A percentile compares a stretch with the other conserved stretches of the same genome.
phyloP scores from a whole-genome alignment of 2,329 filamentous ascomycete genomes.

The Cytospora piceicola region DNA sequence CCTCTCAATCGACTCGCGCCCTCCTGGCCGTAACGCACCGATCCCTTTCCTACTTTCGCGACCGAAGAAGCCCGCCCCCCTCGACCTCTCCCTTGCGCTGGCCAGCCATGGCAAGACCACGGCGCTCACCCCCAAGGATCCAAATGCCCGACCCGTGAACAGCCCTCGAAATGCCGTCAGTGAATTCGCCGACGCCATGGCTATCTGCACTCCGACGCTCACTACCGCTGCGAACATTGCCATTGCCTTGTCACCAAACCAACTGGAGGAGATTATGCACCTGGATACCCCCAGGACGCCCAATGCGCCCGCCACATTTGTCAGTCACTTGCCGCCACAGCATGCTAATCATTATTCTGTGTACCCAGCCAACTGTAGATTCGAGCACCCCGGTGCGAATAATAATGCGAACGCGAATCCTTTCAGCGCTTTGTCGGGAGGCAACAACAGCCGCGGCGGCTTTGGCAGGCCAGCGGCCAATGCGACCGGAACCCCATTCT shows the following conservation, averaged over 20 bases:
- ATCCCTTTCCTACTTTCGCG: slow-evolving; percentile 7
- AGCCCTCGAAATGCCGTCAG: background rate
- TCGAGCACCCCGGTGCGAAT: slow-evolving; percentile 54
- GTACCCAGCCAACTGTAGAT: slow-evolving; percentile 54
- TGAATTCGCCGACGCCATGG: background rate
- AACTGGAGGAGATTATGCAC: slow-evolving; percentile 5
- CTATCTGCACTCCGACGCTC: background rate
- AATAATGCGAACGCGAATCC: slow-evolving; percentile 37
- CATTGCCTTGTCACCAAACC: background rate
- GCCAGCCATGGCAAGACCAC: background rate
- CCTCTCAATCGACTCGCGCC: background rate
- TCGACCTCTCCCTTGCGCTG: slow-evolving; percentile 7
- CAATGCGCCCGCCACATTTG: background rate
- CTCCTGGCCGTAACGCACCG: slow-evolving; percentile 5
- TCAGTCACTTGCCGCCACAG: background rate
- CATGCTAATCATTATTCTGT: slow-evolving; percentile 16
- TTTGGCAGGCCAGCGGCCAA: slow-evolving; percentile 33
- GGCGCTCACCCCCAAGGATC: background rate
- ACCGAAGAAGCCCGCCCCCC: slow-evolving; percentile 1
- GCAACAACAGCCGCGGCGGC: slow-evolving; percentile 53
- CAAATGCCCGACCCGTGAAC: background rate
- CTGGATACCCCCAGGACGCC: slow-evolving; percentile 11
- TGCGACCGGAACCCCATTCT: slow-evolving; percentile 45
- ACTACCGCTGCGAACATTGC: background rate
- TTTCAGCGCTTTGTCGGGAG: slow-evolving; percentile 35